A percentile compares a stretch with the other conserved stretches of the same genome.
These are phyloP conservation scores for Podaxis rugospora DNA, from an alignment of 768 basidiomycete species.

Conservation along the genomic window DNA sequence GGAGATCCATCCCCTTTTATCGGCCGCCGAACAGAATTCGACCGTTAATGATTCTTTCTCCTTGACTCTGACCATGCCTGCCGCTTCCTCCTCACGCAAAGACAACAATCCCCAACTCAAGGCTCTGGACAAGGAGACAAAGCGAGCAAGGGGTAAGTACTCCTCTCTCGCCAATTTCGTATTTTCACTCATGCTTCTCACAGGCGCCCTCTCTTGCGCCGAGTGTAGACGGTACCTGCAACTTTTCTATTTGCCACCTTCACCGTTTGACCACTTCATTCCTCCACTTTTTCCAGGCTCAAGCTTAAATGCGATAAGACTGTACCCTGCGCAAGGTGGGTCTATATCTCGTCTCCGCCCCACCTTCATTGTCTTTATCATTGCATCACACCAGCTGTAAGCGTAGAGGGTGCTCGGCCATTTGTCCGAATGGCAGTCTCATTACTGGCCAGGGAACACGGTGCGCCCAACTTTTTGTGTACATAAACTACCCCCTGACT, in stretches of 20 bases:
- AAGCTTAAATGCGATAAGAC: conserved; percentile 78
- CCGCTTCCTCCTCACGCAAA: conserved; percentile 26
- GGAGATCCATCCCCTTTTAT: too few species aligned
- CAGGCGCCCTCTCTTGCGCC: conserved; percentile 53
- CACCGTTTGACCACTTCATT: neutral
- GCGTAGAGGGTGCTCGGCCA: conserved; percentile 70
- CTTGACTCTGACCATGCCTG: neutral
- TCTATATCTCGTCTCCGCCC: neutral
- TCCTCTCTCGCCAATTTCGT: neutral
- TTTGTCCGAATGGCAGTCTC: conserved; percentile 75
- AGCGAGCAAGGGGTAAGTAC: conserved; percentile 50
- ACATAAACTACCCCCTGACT: too few species aligned
- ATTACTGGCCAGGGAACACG: conserved; percentile 77
- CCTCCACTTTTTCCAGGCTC: conserved; percentile 32
- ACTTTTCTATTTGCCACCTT: neutral
- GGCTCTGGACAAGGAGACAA: conserved; percentile 62
- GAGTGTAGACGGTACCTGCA: conserved; percentile 56
- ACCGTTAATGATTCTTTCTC: neutral
- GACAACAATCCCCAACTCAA: conserved; percentile 38
- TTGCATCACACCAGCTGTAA: conserved; percentile 40
- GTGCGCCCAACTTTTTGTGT: conserved; percentile 28
- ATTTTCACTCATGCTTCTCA: neutral
- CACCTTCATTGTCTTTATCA: neutral
- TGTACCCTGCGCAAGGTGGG: conserved; percentile 49
- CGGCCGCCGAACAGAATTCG: too few species aligned